These are phyloP conservation scores for Rosa rugosa DNA, from an alignment of 306 rosid genomes.

Conservation along the genomic window DNA sequence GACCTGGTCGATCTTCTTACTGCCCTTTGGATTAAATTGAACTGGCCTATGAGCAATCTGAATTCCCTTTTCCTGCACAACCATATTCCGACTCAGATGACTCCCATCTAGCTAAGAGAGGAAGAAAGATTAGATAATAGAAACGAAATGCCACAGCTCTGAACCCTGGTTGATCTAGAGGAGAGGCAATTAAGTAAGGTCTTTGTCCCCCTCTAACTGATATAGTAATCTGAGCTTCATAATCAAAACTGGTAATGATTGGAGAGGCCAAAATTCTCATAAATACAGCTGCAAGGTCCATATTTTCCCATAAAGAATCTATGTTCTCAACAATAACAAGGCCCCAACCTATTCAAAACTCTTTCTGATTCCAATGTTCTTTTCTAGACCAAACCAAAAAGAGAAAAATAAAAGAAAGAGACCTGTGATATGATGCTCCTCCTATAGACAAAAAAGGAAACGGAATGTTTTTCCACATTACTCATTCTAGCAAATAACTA, in stretches of 20 bases:
- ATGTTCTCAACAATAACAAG: no score
- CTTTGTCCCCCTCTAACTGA: no score
- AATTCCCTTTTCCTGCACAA: slow-evolving; percentile 71
- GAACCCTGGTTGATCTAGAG: no score
- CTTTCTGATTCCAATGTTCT: no score
- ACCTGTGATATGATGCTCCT: background rate
- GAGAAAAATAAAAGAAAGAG: no score
- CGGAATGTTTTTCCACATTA: background rate
- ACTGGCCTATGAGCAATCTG: slow-evolving; percentile 41
- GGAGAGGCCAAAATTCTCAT: no score
- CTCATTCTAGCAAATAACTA: background rate
- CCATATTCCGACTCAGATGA: background rate
- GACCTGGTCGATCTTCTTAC: slow-evolving; percentile 34
- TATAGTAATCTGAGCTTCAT: no score
- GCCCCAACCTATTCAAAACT: no score
- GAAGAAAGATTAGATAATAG: background rate
- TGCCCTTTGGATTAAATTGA: background rate
- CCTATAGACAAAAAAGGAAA: background rate
- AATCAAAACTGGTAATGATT: no score
- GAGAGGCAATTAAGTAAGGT: background rate
- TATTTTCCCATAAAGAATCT: no score
- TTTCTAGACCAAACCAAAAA: no score
- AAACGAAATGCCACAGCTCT: background rate
- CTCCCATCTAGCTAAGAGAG: background rate
- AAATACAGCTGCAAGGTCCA: no score